Evolutionary conservation across 768 basidiomycete genomes (phyloP).

Genomic region (Amanita brunnescens): DNA sequence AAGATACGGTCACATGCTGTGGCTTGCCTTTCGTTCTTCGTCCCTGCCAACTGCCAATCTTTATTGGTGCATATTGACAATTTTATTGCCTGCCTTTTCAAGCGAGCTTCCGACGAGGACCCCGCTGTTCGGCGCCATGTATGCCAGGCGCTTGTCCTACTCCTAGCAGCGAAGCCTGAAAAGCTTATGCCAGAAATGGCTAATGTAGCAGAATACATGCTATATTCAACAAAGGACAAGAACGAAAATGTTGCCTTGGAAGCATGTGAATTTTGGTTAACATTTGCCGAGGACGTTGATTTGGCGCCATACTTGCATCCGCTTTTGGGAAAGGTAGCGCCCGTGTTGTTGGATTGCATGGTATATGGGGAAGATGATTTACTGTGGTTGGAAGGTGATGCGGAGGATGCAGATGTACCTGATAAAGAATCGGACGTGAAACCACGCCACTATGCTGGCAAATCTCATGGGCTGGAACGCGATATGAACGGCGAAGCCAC

Average conservation of each 20-base stretch:
- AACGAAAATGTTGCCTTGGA: constrained; percentile 95
- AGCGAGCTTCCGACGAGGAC: constrained; percentile 89
- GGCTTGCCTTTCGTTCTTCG: constrained; percentile 90
- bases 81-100: constrained; percentile 91
- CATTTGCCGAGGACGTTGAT: constrained; percentile 93
- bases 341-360: constrained; percentile 96
- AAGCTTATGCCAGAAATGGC: constrained; percentile 94
- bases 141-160: constrained; percentile 89
- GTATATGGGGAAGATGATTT: constrained; percentile 93
- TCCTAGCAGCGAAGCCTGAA: constrained; percentile 88
- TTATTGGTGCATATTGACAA: constrained; percentile 87
- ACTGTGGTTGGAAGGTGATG: constrained; percentile 88
- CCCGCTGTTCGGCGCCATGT: constrained; percentile 92
- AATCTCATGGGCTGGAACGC: constrained; percentile 78
- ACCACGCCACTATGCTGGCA: constrained; percentile 84
- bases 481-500: constrained; percentile 37
- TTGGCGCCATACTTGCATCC: constrained; percentile 79
- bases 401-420: constrained; percentile 81
- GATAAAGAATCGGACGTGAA: constrained; percentile 96
- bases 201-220: constrained; percentile 97
- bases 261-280: constrained; percentile 99
- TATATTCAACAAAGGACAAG: constrained; percentile 96
- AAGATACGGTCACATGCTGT: constrained; percentile 94
- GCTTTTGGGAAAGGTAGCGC: constrained; percentile 84
- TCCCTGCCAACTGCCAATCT: constrained; percentile 79